phyloP scores from a whole-genome alignment of 2,329 filamentous ascomycete species.

The Arthroderma uncinatum region DNA sequence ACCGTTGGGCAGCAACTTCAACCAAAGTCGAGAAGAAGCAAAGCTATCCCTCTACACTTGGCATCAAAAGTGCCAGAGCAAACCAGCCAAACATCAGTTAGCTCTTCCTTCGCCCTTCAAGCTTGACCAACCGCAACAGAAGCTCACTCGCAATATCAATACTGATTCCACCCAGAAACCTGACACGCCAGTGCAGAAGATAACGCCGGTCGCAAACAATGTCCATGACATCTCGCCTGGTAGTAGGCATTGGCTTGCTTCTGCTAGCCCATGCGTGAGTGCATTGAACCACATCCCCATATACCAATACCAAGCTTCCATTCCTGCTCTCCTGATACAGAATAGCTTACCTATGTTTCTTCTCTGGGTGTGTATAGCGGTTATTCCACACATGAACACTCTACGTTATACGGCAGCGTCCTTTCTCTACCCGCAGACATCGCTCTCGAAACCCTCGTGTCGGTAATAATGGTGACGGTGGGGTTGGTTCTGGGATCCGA shows the following conservation, averaged over 20 bases:
- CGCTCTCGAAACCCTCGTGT: conserved; percentile 69
- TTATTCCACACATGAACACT: conserved; percentile 93
- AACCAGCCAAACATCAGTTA: no score
- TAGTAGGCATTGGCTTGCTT: conserved; percentile 64
- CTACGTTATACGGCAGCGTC: conserved; percentile 54
- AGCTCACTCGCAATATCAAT: background rate
- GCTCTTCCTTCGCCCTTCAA: no score
- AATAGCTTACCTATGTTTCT: conserved; percentile 1
- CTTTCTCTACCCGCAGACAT: conserved; percentile 70
- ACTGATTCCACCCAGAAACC: background rate
- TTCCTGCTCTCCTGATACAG: background rate
- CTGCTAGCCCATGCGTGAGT: conserved; percentile 80
- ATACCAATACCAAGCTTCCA: no score
- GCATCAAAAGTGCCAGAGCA: no score
- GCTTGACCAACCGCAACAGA: no score
- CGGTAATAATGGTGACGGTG: conserved; percentile 66
- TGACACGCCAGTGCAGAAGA: background rate
- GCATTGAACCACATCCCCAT: no score
- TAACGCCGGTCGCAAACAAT: conserved; percentile 26
- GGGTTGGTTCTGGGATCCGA: conserved; percentile 72
- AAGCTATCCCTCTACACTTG: no score
- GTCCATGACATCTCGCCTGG: conserved; percentile 58
- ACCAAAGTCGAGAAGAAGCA: no score
- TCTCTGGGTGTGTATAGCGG: conserved; percentile 48
- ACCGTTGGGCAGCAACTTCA: no score